Base-by-base conservation (phyloP, 1,284 basidiomycete genomes). In the Neonothopanus nambi region DNA sequence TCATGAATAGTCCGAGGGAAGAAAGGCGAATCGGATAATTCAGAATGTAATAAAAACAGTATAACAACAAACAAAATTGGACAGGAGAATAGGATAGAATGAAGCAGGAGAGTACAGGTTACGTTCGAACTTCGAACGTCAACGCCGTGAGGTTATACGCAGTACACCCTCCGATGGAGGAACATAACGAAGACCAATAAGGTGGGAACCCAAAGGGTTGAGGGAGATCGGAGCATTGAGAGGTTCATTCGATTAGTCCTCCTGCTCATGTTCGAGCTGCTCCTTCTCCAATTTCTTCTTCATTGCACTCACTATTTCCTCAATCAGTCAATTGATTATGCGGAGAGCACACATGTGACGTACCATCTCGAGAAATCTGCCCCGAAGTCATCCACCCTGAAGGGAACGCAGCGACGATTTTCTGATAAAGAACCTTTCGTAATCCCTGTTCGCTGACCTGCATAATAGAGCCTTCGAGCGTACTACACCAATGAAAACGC, bases 361-460 rank as follows among this genome's bases (percentile, higher is more conserved):
- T 45, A 78, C 76, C 76, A 70, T 82, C 80, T 61, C 80, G 67
- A 21, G 80, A 82, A 57, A 82, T 81, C 59, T 83, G 79, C 8
- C 82, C 81, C 2, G 81, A 82, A 38, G 78, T 70, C 73, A 89
- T 80, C 87, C 87, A 89, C 11, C 85, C 85, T 0, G 87, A 81
- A 0, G 89, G 89, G 68, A 89, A 92, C 1, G 81, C 82, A 24
- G 76, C 78, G 0, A 91, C 84, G 55, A 92, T 89, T 82, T 86
- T 89, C 66, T 91, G 89, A 70, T 92, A 92, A 23, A 92, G 68
- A 11, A 76, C 74, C 72, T 92, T 92, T 52, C 89, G 72, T 59
- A 84, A 67, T 1, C 88, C 88, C 68, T 91, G 89, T 63, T 91
- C 89, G 63, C 87, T 90, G 9, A 91, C 82, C 61, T 84, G 80